These are phyloP conservation scores for Amanita exitialis DNA, from an alignment of 768 basidiomycete species.

Conservation along the genomic window DNA sequence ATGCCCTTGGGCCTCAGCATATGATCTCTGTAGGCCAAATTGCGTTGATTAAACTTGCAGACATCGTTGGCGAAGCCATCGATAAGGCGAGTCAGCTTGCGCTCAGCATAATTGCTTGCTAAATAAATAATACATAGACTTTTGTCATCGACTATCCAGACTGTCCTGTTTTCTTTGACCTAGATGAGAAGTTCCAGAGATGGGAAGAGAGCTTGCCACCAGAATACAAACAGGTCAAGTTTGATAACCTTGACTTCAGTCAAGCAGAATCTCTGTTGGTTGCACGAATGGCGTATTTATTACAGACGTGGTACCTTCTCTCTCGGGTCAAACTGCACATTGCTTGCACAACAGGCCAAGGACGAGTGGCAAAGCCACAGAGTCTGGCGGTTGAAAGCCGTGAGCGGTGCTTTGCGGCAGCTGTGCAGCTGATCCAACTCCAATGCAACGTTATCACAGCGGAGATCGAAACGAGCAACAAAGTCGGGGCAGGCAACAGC, in stretches of 20 bases:
- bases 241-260: slow-evolving; percentile 16
- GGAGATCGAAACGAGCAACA: slow-evolving; percentile 12
- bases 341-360: slow-evolving; percentile 27
- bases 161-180: slow-evolving; percentile 25
- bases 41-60: slow-evolving; percentile 25
- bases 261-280: slow-evolving; percentile 22
- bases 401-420: slow-evolving; percentile 26
- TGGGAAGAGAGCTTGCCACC: slow-evolving; percentile 34
- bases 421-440: slow-evolving; percentile 31
- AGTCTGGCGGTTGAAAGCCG: slow-evolving; percentile 21
- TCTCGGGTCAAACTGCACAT: slow-evolving; percentile 35
- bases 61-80: slow-evolving; percentile 29
- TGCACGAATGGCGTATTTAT: slow-evolving; percentile 31
- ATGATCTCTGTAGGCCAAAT: slow-evolving; percentile 26
- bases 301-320: slow-evolving; percentile 37
- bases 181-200: slow-evolving; percentile 31
- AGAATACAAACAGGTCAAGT: slow-evolving; percentile 25
- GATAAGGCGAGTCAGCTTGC: slow-evolving; percentile 23
- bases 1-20: slow-evolving; percentile 22
- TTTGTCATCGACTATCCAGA: slow-evolving; percentile 24
- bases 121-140: slow-evolving; percentile 17
- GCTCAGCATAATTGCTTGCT: not conserved
- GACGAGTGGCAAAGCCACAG: slow-evolving; percentile 15
- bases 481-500: slow-evolving; percentile 19
- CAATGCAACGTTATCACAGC: slow-evolving; percentile 26